Evolutionary conservation across 2,329 filamentous ascomycete species (phyloP), one percentile per base, ranked within the genome.

Genomic region (Knufia petricola): DNA sequence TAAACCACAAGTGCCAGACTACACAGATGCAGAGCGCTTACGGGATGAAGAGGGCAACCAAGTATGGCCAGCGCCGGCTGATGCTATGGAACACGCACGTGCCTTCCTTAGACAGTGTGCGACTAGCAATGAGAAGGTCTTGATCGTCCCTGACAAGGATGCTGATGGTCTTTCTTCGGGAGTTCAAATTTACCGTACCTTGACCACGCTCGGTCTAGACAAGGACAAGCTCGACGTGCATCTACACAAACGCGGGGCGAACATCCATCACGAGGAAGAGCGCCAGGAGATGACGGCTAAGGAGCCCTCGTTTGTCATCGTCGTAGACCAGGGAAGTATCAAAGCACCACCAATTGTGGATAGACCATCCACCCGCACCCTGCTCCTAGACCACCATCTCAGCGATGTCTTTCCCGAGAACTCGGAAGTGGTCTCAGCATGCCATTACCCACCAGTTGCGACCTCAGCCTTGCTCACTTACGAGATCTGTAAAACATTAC

Each of bases 61-160:
- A 1, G 67, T 81, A 41, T 84, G 81, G 81, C 81, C 81, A 2
- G 81, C 81, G 1, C 74, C 78, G 1, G 63, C 61, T 44, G 61
- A 63, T 9, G 75, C 81, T 47, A 76, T 84, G 30, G 64, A 75
- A 8, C 62, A 63, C 6, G 81, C 80, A 2, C 68, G 76, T 44
- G 57, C 63, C 1, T 77, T 82, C 43, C 77, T 84, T 44, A 64
- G 60, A 39, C 71, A 79, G 61, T 82, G 79, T 61, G 78, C 72
- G 15, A 57, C 65, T 13, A 64, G 75, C 9, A 63, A 70, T 8
- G 69, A 76, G 49, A 68, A 65, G 30, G 76, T 74, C 1, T 62
- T 84, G 15, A 78, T 85, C 12, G 70, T 84, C 0, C 82, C 82
- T 0, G 81, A 85, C 59, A 84, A 84, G 58, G 81, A 84, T 55